Evolutionary conservation across 768 basidiomycete genomes (phyloP), one percentile per base, ranked within the genome.

Genomic region (Agrocybe praecox): DNA sequence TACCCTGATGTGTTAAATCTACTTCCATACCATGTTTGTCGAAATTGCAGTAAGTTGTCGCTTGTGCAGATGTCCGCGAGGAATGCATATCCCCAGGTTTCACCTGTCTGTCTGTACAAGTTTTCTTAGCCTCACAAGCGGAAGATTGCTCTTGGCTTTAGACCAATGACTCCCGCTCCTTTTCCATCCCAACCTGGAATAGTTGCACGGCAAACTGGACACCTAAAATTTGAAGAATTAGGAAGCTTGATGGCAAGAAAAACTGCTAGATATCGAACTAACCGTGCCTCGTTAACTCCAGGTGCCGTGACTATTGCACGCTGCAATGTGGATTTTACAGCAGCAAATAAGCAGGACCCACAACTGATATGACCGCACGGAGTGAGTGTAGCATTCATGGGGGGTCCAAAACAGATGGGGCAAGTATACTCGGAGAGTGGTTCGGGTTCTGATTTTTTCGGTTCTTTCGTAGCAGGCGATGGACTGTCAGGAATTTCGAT

Each of bases 341-440:
- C 86, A 2, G 81, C 83, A 58, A 90, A 92, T 5, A 92, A 79
- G 69, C 91, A 93, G 5, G 80, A 73, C 1, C 89, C 90, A 61
- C 91, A 92, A 58, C 86, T 85, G 36, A 93, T 78, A 61, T 93
- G 91, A 0, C 91, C 91, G 61, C 91, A 93, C 0, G 88, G 89
- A 0, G 90, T 92, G 46, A 93, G 67, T 1, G 89, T 88, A 5
- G 91, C 88, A 57, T 89, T 85, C 0, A 83, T 83, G 0, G 90
- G 90, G 0, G 88, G 81, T 40, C 77, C 85, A 76, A 91, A 90
- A 66, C 91, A 92, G 58, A 92, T 88, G 10, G 91, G 91, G 65
- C 91, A 92, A 0, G 81, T 83, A 67, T 90, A 92, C n/a, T 78
- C 72, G 0, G 86, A 79, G 15, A 90, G 76, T 0, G 69, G 74